Conservation (phyloP, 1,284 basidiomycete species). For the Sanguinoderma infundibulare region DNA sequence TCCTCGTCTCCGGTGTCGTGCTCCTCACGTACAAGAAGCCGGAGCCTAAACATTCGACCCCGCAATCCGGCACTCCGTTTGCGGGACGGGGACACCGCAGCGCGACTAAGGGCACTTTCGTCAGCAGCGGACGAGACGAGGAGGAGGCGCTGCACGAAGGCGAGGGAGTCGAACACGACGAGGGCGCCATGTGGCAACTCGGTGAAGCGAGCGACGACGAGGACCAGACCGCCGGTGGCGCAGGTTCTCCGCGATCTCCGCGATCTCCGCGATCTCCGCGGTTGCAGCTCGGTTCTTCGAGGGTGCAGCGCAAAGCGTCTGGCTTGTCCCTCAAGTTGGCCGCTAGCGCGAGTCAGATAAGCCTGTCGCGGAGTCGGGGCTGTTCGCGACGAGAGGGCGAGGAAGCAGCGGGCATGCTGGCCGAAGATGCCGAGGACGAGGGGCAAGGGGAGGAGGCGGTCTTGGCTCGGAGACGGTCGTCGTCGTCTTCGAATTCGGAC, state of each 20-base stretch:
- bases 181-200: constrained; percentile 63
- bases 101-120: constrained; percentile 18
- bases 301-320: constrained; percentile 14
- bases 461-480: constrained; percentile 30
- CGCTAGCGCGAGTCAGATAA: constrained; percentile 9
- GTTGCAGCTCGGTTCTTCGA: constrained; percentile 2
- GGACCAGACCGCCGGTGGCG: constrained; percentile 32
- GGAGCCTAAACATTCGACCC: constrained; percentile 41
- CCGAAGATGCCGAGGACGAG: constrained; percentile 25
- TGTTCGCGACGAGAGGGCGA: constrained; percentile 25
- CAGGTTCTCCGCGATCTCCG: constrained; percentile 5
- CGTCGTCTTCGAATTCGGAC: constrained; percentile 44
- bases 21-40: constrained; percentile 86
- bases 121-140: constrained; percentile 34
- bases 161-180: constrained; percentile 45
- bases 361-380: constrained; percentile 9
- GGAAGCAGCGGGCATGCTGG: constrained; percentile 33
- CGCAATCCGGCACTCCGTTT: constrained; percentile 15
- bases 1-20: constrained; percentile 88
- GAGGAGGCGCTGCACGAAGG: constrained; percentile 39
- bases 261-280: constrained; percentile 18
- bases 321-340: constrained; percentile 11
- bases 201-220: constrained; percentile 70
- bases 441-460: constrained; percentile 30
- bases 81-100: constrained; percentile 20